Evolutionary conservation across 2,329 filamentous ascomycete species (phyloP).

Genomic region (Colletotrichum orchidophilum): DNA sequence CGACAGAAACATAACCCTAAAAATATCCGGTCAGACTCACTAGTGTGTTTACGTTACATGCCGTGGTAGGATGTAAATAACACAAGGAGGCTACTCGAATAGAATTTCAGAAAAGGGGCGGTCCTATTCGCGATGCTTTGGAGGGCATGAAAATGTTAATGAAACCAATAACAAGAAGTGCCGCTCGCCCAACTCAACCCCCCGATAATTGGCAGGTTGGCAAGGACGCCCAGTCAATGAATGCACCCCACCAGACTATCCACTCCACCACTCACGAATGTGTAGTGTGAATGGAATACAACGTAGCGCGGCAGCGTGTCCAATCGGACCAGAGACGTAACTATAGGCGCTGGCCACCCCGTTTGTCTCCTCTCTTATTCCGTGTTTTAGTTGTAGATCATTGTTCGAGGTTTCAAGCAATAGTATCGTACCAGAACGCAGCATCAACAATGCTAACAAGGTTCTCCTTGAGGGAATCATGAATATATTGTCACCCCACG

Average conservation of each 20-base stretch:
- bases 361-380: neutral
- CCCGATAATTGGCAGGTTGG: neutral
- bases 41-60: neutral
- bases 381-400: neutral
- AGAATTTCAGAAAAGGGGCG: neutral
- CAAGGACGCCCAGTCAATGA: neutral
- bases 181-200: conserved; percentile 5
- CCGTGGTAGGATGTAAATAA: neutral
- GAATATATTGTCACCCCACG: neutral
- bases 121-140: neutral
- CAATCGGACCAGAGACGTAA: neutral
- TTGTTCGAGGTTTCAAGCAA: neutral
- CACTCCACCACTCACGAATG: neutral
- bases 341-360: neutral
- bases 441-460: neutral
- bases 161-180: neutral
- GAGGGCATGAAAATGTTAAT: neutral
- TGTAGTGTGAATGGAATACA: neutral
- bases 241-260: conserved; percentile 1
- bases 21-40: too few species aligned
- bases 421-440: neutral
- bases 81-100: neutral
- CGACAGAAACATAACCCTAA: too few species aligned
- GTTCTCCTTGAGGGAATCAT: neutral
- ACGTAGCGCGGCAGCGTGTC: neutral